Conservation (phyloP, 2,329 filamentous ascomycete genomes). For the Xylariaceae sp. region DNA sequence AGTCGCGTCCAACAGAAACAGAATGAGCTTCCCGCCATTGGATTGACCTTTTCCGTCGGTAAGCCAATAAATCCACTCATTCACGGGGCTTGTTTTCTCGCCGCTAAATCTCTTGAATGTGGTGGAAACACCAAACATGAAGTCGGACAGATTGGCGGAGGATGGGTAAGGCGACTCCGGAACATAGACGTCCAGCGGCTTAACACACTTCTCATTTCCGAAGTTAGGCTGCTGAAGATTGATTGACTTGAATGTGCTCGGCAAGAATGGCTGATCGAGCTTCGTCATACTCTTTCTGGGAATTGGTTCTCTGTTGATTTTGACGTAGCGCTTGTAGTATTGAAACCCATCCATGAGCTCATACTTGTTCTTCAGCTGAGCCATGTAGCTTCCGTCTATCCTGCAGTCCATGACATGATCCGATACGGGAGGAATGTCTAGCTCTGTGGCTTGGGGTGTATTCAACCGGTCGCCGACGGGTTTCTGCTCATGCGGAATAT, state of each 20-base stretch:
- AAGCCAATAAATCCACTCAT: conserved; percentile 59
- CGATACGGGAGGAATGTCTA: conserved; percentile 32
- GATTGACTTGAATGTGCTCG: conserved; percentile 43
- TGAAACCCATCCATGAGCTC: conserved; percentile 48
- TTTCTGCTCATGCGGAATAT: conserved; percentile 29
- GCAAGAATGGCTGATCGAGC: conserved; percentile 45
- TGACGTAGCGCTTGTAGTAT: conserved; percentile 54
- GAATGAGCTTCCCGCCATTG: conserved; percentile 54
- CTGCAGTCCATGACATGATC: conserved; percentile 45
- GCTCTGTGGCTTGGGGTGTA: conserved; percentile 20
- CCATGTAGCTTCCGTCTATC: conserved; percentile 44
- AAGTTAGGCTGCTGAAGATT: conserved; percentile 43
- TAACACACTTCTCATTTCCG: conserved; percentile 40
- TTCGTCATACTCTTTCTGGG: conserved; percentile 49
- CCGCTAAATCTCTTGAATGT: conserved; percentile 53
- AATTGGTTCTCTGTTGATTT: conserved; percentile 47
- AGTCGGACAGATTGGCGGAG: conserved; percentile 51
- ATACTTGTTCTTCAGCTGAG: conserved; percentile 43
- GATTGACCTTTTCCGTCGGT: conserved; percentile 52
- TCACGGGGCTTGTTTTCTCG: conserved; percentile 47
- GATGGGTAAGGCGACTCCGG: conserved; percentile 47
- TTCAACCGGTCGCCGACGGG: conserved; percentile 14
- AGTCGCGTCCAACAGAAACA: conserved; percentile 51
- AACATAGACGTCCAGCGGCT: conserved; percentile 49
- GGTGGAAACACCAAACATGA: conserved; percentile 58